Percentiles rank a stretch among this genome's conserved stretches.
phyloP scores from a whole-genome alignment of 1,139 yeast genomes.

The Komagataea norvegica region DNA sequence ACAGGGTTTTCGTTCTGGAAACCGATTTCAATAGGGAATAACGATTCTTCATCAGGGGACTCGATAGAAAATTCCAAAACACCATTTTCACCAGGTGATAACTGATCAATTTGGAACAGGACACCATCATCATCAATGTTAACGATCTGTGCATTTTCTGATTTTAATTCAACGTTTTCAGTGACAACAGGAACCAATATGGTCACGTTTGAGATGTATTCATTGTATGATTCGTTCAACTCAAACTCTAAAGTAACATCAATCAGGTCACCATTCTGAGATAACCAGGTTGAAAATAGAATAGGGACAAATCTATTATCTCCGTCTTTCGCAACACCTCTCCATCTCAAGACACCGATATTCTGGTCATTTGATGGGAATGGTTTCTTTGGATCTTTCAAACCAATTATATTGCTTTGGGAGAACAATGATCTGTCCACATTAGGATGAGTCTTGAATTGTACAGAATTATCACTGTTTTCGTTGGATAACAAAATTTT shows the following conservation, averaged over 20 bases:
- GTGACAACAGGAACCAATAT: slow-evolving; percentile 63
- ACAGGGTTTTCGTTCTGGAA: slow-evolving; percentile 33
- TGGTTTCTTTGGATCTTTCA: slow-evolving; percentile 71
- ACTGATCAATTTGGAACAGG: slow-evolving; percentile 46
- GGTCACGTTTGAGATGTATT: slow-evolving; percentile 49
- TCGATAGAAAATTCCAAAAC: slow-evolving; percentile 77
- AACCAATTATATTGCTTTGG: slow-evolving; percentile 52
- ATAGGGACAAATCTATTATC: slow-evolving; percentile 60
- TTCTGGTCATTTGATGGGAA: slow-evolving; percentile 92
- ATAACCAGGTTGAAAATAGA: slow-evolving; percentile 81
- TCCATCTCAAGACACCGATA: slow-evolving; percentile 90
- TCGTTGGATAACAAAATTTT: slow-evolving; percentile 54
- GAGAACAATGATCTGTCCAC: slow-evolving; percentile 76
- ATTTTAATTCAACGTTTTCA: slow-evolving; percentile 52
- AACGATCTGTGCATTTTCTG: slow-evolving; percentile 39
- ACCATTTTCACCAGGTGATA: slow-evolving; percentile 54
- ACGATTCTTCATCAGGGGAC: slow-evolving; percentile 68
- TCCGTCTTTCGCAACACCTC: slow-evolving; percentile 59
- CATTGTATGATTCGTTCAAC: slow-evolving; percentile 44
- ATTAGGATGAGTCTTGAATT: slow-evolving; percentile 93
- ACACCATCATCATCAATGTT: slow-evolving; percentile 59
- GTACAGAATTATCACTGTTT: slow-evolving; percentile 46
- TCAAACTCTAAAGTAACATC: slow-evolving; percentile 90
- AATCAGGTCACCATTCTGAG: slow-evolving; percentile 51
- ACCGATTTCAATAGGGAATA: slow-evolving; percentile 79